Percentiles rank a stretch among this genome's conserved stretches.
These are phyloP conservation scores for Ogataea hybrid DNA, from an alignment of 1,139 yeast species.

Conservation along the genomic window DNA sequence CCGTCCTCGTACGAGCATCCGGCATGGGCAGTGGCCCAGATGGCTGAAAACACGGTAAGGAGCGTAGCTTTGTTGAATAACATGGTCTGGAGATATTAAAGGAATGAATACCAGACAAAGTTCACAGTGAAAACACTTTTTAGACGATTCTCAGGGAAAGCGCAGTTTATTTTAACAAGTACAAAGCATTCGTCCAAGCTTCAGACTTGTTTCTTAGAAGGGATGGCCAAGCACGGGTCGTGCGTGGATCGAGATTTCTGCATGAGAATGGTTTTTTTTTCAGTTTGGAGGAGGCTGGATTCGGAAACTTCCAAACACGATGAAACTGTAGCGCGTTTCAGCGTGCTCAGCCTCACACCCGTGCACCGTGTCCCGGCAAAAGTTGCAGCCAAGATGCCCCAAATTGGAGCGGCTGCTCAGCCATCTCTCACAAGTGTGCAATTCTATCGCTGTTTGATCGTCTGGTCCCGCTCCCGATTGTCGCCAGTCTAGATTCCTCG, in stretches of 20 bases:
- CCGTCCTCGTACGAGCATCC: constrained; percentile 55
- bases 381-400: neutral
- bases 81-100: constrained; percentile 21
- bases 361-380: constrained; percentile 1
- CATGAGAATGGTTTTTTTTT: constrained; percentile 6
- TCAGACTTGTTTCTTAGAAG: constrained; percentile 14
- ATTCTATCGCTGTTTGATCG: too few relatives aligned
- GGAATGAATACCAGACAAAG: constrained; percentile 10
- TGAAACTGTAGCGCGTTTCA: constrained; percentile 4
- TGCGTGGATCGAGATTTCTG: constrained; percentile 9
- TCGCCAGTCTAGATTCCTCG: neutral
- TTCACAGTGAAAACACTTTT: constrained; percentile 1
- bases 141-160: neutral
- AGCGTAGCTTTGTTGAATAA: constrained; percentile 28
- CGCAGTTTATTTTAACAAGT: neutral
- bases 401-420: neutral
- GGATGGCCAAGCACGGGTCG: constrained; percentile 12
- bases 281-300: constrained; percentile 10
- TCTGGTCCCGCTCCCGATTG: too few relatives aligned
- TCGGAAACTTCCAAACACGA: constrained; percentile 10
- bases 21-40: constrained; percentile 35
- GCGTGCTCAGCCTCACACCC: constrained; percentile 3
- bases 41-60: constrained; percentile 33
- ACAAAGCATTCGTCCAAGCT: constrained; percentile 5
- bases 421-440: neutral